Evolutionary conservation across 2,329 filamentous ascomycete genomes (phyloP), one percentile per base, ranked within the genome.

Genomic region (Xylaria sp.): DNA sequence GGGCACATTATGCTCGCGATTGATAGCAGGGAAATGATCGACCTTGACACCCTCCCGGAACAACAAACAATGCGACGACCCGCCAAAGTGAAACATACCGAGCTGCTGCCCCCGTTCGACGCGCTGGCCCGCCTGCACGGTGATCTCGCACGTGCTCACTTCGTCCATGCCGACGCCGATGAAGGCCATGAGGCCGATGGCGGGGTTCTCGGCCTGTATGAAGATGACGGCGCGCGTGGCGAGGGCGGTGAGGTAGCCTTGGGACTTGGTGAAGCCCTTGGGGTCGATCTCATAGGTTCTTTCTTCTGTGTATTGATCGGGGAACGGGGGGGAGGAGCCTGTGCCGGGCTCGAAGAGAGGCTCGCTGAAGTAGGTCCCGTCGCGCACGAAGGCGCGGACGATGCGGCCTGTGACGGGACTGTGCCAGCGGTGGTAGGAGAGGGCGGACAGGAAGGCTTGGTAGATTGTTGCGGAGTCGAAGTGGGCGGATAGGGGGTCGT

Each of bases 31-130:
- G 58, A 70, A 71, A 0, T 57, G 60, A 1, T 68, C 66, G 8
- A 84, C 61, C 57, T 78, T 75, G 37, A 87, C 81, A 0, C 76
- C 80, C 63, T 81, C 78, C 30, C 82, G 74, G 74, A 91, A 91
- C 2, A 92, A 68, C 65, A 91, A 69, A 66, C 86, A 89, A 69
- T 90, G 84, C 1, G 84, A 85, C 5, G 82, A 87, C 0, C 89
- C 89, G n/a, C 89, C 89, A 70, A 87, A 91, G 69, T 92, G 89
- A 73, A 92, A 92, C 87, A 90, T 91, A 48, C 89, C 89, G 46
- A 86, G 77, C 75, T 91, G 76, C 3, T 91, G 82, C 1, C 89
- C 89, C 77, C 91, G 91, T 55, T 77, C 77, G 13, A 92, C 69
- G 55, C 80, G 78, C 69, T 91, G 80, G 0, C 87, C 88, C 68